Evolutionary conservation across 352 stramenopile genomes (phyloP), one percentile per base, ranked within the genome.

Genomic region (Aphanomyces cochlioides): DNA sequence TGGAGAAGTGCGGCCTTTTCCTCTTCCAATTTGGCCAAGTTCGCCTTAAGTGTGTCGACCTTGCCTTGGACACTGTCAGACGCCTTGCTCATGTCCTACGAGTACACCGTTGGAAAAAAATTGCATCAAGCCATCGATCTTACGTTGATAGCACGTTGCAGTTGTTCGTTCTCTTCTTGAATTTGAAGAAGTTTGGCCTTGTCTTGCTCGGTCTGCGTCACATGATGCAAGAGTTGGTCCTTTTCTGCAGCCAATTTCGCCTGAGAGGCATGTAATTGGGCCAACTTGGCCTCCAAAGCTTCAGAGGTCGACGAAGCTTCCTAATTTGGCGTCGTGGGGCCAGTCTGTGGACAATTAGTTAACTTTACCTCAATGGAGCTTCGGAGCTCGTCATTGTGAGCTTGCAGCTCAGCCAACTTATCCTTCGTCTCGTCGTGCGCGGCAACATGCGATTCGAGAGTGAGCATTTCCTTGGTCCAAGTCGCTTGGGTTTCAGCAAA

Each of bases 121-220:
- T n/a, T 19, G n/a, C 1, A 53, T 2, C 13, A 53, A 53, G 45
- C 45, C 13, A 53, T 53, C 45, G 13, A n/a, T 12, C 54, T 19
- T 61, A 61, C 54, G 28, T 61, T 61, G 34, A 61, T 61, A 2
- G 54, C 13, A 8, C 54, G 54, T 37, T 61, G 54, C 28, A 61
- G 54, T 37, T 39, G 28, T 40, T 61, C 54, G 54, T 61, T 61
- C n/a, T 61, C 54, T 12, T 39, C 43, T 61, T 61, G 54, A 61
- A 61, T 61, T 12, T 37, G 54, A 6, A 10, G 3, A 7, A 61
- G n/a, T n/a, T 19, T 12, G 19, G 19, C 21, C 54, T 45, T 45
- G n/a, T 61, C 54, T 19, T 19, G 17, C 36, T 61, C 19, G 19
- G 6, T 61, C 54, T 61, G 39, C 28, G 54, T 61, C 54, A 61